Base-by-base conservation (phyloP, 1,284 basidiomycete genomes). In the Ustilago esculenta region DNA sequence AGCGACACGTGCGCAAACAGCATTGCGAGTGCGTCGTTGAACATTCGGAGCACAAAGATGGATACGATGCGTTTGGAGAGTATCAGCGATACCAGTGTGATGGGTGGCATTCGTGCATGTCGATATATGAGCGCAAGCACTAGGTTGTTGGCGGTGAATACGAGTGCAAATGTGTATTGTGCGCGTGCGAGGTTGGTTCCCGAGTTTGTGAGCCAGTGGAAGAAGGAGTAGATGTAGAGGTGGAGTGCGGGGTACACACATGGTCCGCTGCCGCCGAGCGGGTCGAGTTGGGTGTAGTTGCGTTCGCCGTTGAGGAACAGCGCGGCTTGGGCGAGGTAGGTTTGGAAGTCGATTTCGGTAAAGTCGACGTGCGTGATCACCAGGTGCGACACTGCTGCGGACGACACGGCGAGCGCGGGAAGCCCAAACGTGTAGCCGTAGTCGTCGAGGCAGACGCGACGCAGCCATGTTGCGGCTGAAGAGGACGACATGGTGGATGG, bases 301-400 rank as follows among this genome's bases (percentile, higher is more conserved):
- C 90, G 85, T 82, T 96, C 90, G 33, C 95, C 95, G 40, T 88
- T 86, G 40, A 90, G 77, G 82, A 91, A 94, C 43, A 91, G 82
- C 49, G 89, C 86, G 2, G 91, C 87, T 65, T 98, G 96, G 58
- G 90, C 85, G 87, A 94, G 90, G 78, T 96, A 96, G 0, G 94
- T 95, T 79, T 88, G 87, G 87, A 91, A 98, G 84, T 99, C 96
- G 77, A 99, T 99, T 83, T 99, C 95, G n/a, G 96, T 98, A 84
- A 71, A 74, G 47, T 39, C 43, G 46, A 74, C 48, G 27, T 51
- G 63, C 30, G 33, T 30, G 20, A 74, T 54, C 33, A 70, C 50
- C 36, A 33, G 35, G 15, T 61, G 42, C 1, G 57, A 55, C 1
- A 66, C 37, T 15, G 48, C 41, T 18, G 40, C 47, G 2, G 66